phyloP scores from a whole-genome alignment of 805 yeast species.

The Candida nanaspora region DNA sequence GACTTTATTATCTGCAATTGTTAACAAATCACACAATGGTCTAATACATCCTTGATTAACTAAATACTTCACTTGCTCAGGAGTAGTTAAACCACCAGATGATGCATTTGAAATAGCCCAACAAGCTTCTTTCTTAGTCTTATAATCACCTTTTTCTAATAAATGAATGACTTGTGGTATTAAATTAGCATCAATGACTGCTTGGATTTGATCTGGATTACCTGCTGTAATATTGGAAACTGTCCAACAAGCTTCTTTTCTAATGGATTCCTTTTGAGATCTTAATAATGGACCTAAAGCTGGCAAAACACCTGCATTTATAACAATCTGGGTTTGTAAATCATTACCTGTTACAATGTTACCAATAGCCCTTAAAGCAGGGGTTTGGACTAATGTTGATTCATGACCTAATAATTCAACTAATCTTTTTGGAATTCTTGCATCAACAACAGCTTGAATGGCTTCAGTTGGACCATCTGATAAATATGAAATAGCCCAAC shows the following conservation, averaged over 20 bases:
- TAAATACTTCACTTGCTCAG: constrained; percentile 88
- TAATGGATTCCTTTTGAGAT: constrained; percentile 84
- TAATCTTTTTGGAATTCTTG: constrained; percentile 87
- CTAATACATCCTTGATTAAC: constrained; percentile 95
- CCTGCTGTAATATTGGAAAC: constrained; percentile 98
- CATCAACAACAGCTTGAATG: constrained; percentile 94
- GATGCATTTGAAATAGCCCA: constrained; percentile 99
- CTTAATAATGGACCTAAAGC: constrained; percentile 75
- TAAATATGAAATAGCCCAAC: constrained; percentile 96
- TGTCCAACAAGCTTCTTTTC: constrained; percentile 99
- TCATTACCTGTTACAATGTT: constrained; percentile 98
- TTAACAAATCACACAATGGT: constrained; percentile 89
- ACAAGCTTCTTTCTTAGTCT: constrained; percentile 97
- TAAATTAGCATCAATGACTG: constrained; percentile 90
- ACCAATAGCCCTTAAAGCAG: constrained; percentile 95
- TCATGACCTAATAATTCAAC: constrained; percentile 86
- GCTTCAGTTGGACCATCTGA: constrained; percentile 91
- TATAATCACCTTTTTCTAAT: constrained; percentile 77
- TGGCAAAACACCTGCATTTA: constrained; percentile 85
- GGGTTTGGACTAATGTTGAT: constrained; percentile 86
- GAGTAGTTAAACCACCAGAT: constrained; percentile 86
- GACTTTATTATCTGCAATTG: constrained; percentile 83
- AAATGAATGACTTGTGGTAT: constrained; percentile 85
- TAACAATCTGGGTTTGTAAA: constrained; percentile 88
- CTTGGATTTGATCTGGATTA: constrained; percentile 89